A percentile compares a stretch with the other conserved stretches of the same genome.
Evolutionary conservation across 352 stramenopile genomes (phyloP).

Genomic region (Pythium dissotocum): DNA sequence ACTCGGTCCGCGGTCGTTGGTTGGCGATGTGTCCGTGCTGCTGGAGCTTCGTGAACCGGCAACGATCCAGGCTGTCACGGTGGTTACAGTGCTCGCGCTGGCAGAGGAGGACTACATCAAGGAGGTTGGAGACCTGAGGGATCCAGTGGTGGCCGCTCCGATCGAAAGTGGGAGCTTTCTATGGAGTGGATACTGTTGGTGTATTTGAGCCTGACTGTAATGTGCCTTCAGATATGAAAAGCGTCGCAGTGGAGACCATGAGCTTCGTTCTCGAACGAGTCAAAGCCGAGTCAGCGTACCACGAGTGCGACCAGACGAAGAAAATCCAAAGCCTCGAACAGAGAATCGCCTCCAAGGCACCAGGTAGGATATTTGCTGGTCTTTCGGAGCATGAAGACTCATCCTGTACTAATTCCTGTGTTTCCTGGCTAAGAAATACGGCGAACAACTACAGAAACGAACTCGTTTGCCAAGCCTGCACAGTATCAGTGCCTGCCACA

Average conservation of each 20-base stretch:
- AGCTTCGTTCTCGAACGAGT: constrained; percentile 50
- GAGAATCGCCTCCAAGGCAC: constrained; percentile 10
- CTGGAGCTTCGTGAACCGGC: constrained; percentile 21
- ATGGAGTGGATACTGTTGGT: neutral
- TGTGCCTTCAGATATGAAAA: constrained; percentile 33
- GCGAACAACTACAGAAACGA: neutral
- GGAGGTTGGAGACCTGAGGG: constrained; percentile 40
- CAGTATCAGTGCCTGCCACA: neutral
- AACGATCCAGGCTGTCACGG: constrained; percentile 28
- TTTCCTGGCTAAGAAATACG: neutral
- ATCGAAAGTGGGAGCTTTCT: constrained; percentile 28
- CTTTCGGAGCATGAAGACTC: too few species aligned
- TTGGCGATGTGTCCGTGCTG: constrained; percentile 27
- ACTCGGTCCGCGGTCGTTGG: constrained; percentile 21
- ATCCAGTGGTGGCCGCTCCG: constrained; percentile 29
- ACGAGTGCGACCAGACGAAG: constrained; percentile 37
- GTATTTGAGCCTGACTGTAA: neutral
- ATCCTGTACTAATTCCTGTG: neutral
- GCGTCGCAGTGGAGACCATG: constrained; percentile 52
- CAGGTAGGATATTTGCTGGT: neutral
- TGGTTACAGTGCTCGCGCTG: constrained; percentile 25
- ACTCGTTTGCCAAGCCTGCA: neutral
- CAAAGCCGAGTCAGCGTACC: constrained; percentile 46
- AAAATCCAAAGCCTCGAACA: constrained; percentile 13
- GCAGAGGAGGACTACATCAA: constrained; percentile 29